Percentiles rank a stretch among this genome's conserved stretches.
These are phyloP conservation scores for Hyaloperonospora brassicae DNA, from an alignment of 352 stramenopile species.

Conservation along the genomic window DNA sequence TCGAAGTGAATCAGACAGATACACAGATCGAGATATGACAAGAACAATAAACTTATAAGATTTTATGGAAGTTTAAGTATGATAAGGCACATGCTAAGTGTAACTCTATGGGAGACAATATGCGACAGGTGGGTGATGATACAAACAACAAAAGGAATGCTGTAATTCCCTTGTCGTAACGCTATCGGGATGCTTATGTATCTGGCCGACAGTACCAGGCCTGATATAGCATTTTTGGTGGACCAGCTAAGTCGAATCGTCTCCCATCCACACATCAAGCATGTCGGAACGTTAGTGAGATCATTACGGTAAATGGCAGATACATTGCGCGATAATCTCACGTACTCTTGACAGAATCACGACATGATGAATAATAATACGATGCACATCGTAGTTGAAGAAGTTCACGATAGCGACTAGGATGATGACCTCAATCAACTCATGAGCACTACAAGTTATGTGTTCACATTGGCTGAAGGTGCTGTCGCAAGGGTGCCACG, in stretches of 20 bases:
- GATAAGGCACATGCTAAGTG: constrained; percentile 4
- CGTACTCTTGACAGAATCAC: not conserved
- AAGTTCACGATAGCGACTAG: not conserved
- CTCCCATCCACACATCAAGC: not conserved
- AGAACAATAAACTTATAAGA: not conserved
- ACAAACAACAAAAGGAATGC: not conserved
- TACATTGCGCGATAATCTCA: not conserved
- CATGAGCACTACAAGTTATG: not conserved
- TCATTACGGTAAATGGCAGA: constrained; percentile 2
- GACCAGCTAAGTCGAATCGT: not conserved
- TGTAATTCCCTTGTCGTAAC: constrained; percentile 9
- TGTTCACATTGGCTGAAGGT: not conserved
- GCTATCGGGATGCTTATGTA: constrained; percentile 5
- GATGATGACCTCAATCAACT: not conserved
- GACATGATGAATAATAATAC: too few relatives aligned
- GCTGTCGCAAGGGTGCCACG: not conserved
- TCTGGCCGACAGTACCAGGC: not conserved
- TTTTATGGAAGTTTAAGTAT: not conserved
- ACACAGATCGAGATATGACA: not conserved
- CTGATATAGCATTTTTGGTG: not conserved
- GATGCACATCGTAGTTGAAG: not conserved
- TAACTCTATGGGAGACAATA: constrained; percentile 11
- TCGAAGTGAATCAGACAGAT: not conserved
- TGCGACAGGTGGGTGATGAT: constrained; percentile 1
- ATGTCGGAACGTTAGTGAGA: not conserved